Base-by-base conservation (phyloP, 805 yeast species). In the Schwanniomyces sp. region DNA sequence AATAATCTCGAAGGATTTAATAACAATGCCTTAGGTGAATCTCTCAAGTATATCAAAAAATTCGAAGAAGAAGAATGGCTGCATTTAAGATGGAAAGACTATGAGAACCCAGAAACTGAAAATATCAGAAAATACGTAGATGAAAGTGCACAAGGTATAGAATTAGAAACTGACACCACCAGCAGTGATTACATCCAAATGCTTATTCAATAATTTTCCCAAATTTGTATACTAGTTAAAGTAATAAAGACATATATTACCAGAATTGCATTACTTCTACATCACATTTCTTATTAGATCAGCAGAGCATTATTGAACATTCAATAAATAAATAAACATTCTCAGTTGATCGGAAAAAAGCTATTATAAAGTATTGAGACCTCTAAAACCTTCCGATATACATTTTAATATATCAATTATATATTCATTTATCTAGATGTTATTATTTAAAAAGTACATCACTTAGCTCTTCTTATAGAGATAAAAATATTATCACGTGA, bases 11-110 rank as follows among this genome's bases (percentile, higher is more conserved):
- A 68, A 10, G 74, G 68, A 7, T 51, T 57, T 14, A 50, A 55
- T 11, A 52, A 48, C 26, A 46, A 57, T 6, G 64, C 69, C 1
- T 58, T 70, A 16, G 78, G 78, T 2, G 72, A 68, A 30, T 65
- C 76, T 5, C 63, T 74, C 45, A 66, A 63, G 44, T 74, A 64
- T 51, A 55, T 70, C 30, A 70, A 70, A 56, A 60, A 57, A 43
- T 72, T 70, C 49, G 72, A 72, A 25, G 78, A 70, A 50, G 78
- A 74, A 52, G 60, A 59, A 28, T 74, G 78, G 78, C 42, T 53
- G 17, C 46, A 58, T 3, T 57, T 74, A 43, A 55, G 49, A 16
- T 72, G 76, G 73, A 55, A 50, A 9, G 51, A 45, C 14, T 49
- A 53, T 2, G 48, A 49, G 8, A 59, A 58, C 9, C 54, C 56